These are phyloP conservation scores for Psilocybe subaeruginosa DNA, from an alignment of 768 basidiomycete species.

Conservation along the genomic window DNA sequence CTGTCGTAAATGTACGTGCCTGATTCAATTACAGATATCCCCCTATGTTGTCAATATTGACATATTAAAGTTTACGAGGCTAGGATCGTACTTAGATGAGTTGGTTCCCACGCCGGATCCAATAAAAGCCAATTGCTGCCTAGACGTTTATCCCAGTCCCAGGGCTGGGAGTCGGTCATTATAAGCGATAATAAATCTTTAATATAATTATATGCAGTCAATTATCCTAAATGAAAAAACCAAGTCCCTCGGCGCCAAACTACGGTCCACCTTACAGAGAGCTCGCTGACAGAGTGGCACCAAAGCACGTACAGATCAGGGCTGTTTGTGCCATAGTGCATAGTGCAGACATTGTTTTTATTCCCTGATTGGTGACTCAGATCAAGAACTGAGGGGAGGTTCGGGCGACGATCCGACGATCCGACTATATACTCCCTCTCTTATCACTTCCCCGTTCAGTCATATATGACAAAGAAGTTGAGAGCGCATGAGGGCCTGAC, in stretches of 20 bases:
- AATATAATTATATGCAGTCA: no score
- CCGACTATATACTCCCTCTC: not conserved
- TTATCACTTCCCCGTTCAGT: slow-evolving; percentile 4
- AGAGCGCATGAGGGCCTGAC: not conserved
- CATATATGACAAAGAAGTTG: slow-evolving; percentile 4
- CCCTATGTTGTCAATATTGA: not conserved
- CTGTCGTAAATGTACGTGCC: not conserved
- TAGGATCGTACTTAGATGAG: not conserved
- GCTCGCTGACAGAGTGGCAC: no score
- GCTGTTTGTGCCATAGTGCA: not conserved
- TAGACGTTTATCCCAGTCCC: not conserved
- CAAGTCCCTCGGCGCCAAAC: no score
- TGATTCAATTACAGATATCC: not conserved
- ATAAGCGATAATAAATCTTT: no score
- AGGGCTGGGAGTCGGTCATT: not conserved
- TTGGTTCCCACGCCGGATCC: not conserved
- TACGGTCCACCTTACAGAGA: no score
- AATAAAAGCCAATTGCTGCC: not conserved
- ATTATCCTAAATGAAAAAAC: no score
- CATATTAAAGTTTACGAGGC: not conserved
- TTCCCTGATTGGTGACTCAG: not conserved
- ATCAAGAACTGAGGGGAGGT: not conserved
- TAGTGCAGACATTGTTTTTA: not conserved
- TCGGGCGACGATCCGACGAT: slow-evolving; percentile 8
- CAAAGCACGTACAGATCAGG: not conserved